Conservation (phyloP, 441 rosid species). For the Macaranga tanarius region DNA sequence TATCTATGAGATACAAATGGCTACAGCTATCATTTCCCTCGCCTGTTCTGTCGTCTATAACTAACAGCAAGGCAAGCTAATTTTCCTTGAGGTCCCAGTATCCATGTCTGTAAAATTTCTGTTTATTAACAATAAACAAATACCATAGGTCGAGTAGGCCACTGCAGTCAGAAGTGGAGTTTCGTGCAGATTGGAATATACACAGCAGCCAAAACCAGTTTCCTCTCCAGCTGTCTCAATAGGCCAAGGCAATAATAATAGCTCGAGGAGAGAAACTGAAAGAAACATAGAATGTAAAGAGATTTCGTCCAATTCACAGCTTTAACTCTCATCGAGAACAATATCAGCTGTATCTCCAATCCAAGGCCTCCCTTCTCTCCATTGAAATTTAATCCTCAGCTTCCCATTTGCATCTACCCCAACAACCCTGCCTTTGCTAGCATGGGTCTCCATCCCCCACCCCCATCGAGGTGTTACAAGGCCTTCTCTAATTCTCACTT, state of each 20-base stretch:
- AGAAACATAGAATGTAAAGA: conserved; percentile 10
- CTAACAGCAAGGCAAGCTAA: conserved; percentile 33
- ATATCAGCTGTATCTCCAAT: conserved; percentile 97
- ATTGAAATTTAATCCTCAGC: conserved; percentile 81
- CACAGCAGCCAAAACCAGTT: conserved; percentile 23
- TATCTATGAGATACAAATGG: conserved; percentile 41
- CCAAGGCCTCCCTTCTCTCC: conserved; percentile 99
- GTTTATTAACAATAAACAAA: conserved; percentile 36
- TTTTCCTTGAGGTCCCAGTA: conserved; percentile 21
- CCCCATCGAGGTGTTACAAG: conserved; percentile 91
- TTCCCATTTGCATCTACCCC: conserved; percentile 98
- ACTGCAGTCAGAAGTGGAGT: conserved; percentile 7
- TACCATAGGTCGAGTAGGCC: neutral
- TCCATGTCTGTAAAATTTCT: conserved; percentile 30
- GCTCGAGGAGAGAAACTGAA: conserved; percentile 28
- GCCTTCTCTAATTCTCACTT: conserved; percentile 74
- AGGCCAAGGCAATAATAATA: conserved; percentile 11
- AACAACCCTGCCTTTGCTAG: conserved; percentile 84
- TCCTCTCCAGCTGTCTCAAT: conserved; percentile 11
- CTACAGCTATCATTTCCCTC: conserved; percentile 24
- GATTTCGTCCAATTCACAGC: conserved; percentile 22
- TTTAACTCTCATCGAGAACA: conserved; percentile 53
- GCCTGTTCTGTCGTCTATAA: conserved; percentile 31
- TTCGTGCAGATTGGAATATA: neutral
- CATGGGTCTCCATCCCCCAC: conserved; percentile 99